Evolutionary conservation across 768 basidiomycete species (phyloP).

Genomic region (Glaciozyma antarctica): DNA sequence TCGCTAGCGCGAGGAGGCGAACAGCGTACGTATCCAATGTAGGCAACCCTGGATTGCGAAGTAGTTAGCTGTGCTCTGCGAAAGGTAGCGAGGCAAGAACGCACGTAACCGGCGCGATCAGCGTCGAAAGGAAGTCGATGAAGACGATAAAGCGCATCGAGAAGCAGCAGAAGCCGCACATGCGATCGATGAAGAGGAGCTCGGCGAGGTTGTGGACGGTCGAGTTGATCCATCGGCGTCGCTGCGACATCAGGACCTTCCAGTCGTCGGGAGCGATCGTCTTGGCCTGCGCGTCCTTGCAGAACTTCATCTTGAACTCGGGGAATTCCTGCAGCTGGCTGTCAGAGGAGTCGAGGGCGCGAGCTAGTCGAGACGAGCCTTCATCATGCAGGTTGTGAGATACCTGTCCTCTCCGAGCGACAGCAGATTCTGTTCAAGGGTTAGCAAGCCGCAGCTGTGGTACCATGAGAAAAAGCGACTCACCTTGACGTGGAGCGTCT

Average conservation of each 20-base stretch:
- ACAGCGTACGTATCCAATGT: conserved; percentile 31
- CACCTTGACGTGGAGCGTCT: conserved; percentile 60
- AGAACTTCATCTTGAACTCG: conserved; percentile 84
- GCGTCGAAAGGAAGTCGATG: conserved; percentile 52
- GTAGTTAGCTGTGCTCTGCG: neutral
- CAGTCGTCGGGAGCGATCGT: conserved; percentile 86
- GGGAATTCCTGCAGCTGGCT: conserved; percentile 59
- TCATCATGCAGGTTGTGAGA: conserved; percentile 85
- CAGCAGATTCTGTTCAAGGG: conserved; percentile 78
- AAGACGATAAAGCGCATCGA: conserved; percentile 98
- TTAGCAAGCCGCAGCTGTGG: neutral
- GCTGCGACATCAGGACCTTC: conserved; percentile 80
- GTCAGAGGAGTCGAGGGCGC: neutral
- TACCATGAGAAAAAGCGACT: neutral
- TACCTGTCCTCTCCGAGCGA: conserved; percentile 99
- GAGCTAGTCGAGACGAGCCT: conserved; percentile 36
- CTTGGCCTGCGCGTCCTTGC: conserved; percentile 84
- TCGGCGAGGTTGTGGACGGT: conserved; percentile 95
- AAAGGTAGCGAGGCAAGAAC: neutral
- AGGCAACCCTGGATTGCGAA: conserved; percentile 12
- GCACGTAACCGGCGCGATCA: conserved; percentile 41
- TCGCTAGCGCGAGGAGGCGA: neutral
- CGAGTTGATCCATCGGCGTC: conserved; percentile 99
- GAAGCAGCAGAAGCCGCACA: conserved; percentile 97
- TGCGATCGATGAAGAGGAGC: conserved; percentile 76